Evolutionary conservation across 495 filamentous ascomycete genomes (phyloP).

Genomic region (Hyaloscypha hepaticicola): DNA sequence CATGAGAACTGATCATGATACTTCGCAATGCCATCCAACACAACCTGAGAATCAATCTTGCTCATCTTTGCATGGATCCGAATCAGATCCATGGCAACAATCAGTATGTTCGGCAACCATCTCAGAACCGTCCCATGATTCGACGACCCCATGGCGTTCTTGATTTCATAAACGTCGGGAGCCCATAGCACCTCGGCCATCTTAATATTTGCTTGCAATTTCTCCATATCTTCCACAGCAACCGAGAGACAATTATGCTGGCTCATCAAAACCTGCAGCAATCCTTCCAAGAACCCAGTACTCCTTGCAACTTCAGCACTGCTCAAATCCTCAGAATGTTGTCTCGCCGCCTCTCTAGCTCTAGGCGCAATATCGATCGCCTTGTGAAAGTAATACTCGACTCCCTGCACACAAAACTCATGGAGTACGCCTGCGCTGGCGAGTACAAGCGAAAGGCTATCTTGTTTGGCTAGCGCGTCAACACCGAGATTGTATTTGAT

Average conservation of each 20-base stretch:
- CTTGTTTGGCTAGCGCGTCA: constrained; percentile 68
- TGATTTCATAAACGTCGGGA: constrained; percentile 16
- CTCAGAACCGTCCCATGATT: constrained; percentile 32
- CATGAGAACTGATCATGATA: constrained; percentile 49
- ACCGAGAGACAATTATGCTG: constrained; percentile 61
- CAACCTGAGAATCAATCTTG: constrained; percentile 40
- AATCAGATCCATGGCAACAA: constrained; percentile 43
- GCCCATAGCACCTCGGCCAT: constrained; percentile 36
- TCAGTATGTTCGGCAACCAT: constrained; percentile 53
- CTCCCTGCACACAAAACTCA: constrained; percentile 35
- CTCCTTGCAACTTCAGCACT: constrained; percentile 73
- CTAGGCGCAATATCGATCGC: constrained; percentile 67
- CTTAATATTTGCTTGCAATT: constrained; percentile 38
- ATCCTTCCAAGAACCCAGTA: constrained; percentile 77
- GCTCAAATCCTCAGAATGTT: constrained; percentile 82
- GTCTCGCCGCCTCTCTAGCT: constrained; percentile 60
- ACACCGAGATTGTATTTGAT: constrained; percentile 74
- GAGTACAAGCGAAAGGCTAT: constrained; percentile 65
- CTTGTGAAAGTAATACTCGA: constrained; percentile 77
- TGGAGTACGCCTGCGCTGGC: constrained; percentile 45
- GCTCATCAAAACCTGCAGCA: constrained; percentile 64
- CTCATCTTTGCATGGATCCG: constrained; percentile 62
- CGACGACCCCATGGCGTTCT: neutral
- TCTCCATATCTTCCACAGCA: constrained; percentile 32
- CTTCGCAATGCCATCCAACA: constrained; percentile 44